phyloP scores from a whole-genome alignment of 1,284 basidiomycete genomes.

The Boletus semigastroideus region DNA sequence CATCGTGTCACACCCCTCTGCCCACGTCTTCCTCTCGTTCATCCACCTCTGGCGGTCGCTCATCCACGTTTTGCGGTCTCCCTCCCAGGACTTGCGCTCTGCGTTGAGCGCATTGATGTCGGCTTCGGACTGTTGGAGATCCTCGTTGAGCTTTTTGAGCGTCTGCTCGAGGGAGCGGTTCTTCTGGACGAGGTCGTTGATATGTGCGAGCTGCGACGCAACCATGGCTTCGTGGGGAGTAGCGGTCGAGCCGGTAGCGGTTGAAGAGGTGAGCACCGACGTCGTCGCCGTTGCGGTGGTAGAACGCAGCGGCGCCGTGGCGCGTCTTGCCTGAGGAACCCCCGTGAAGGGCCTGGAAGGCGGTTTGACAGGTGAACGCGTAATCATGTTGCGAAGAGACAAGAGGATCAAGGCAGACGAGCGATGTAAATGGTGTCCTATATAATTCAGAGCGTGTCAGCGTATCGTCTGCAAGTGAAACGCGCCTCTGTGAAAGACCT shows the following conservation, averaged over 20 bases:
- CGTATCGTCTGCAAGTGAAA: background rate
- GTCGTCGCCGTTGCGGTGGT: slow-evolving; percentile 21
- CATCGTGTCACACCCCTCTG: slow-evolving; percentile 58
- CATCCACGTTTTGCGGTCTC: slow-evolving; percentile 38
- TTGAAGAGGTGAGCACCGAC: slow-evolving; percentile 30
- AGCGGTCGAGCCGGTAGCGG: slow-evolving; percentile 29
- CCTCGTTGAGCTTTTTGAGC: slow-evolving; percentile 49
- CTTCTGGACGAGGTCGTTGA: slow-evolving; percentile 64
- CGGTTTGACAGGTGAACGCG: slow-evolving; percentile 30
- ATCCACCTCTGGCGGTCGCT: slow-evolving; percentile 49
- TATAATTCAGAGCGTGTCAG: slow-evolving; percentile 3
- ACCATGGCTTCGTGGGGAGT: slow-evolving; percentile 52
- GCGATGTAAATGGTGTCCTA: background rate
- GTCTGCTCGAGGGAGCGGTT: slow-evolving; percentile 61
- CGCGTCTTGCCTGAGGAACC: slow-evolving; percentile 17
- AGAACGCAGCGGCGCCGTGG: slow-evolving; percentile 22
- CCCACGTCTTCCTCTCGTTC: slow-evolving; percentile 56
- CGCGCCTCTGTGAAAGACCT: slow-evolving; percentile 4
- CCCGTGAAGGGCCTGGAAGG: slow-evolving; percentile 8
- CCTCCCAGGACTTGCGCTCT: slow-evolving; percentile 29
- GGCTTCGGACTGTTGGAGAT: slow-evolving; percentile 37
- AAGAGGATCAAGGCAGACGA: background rate
- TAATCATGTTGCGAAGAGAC: slow-evolving; percentile 22
- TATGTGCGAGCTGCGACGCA: slow-evolving; percentile 58
- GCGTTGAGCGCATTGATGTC: slow-evolving; percentile 16